phyloP scores from a whole-genome alignment of 2,329 filamentous ascomycete genomes.

The Cytospora mali region DNA sequence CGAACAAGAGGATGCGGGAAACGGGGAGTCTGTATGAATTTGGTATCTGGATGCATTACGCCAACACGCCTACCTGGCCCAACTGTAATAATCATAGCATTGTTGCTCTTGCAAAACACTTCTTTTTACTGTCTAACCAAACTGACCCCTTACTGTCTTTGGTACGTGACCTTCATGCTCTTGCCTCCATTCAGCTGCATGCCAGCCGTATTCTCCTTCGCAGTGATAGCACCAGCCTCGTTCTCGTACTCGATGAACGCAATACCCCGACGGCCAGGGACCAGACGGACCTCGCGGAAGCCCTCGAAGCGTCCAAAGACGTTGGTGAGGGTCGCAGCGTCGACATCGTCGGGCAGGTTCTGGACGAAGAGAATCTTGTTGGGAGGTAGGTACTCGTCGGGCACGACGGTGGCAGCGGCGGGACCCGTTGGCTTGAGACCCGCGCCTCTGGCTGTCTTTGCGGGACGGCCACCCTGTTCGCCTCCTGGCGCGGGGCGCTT shows the following conservation, averaged over 20 bases:
- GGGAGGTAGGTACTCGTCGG: conserved; percentile 96
- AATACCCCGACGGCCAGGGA: conserved; percentile 84
- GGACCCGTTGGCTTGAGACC: conserved; percentile 78
- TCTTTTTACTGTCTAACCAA: background rate
- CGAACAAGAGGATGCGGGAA: conserved; percentile 11
- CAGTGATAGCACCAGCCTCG: conserved; percentile 85
- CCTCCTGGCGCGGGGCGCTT: conserved; percentile 61
- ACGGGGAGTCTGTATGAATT: conserved; percentile 26
- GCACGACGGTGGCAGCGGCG: conserved; percentile 71
- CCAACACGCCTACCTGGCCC: conserved; percentile 16
- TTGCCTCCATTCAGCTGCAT: conserved; percentile 78
- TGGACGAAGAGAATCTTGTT: conserved; percentile 97
- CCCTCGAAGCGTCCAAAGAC: conserved; percentile 91
- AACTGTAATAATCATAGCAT: conserved; percentile 18
- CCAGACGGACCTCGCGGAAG: conserved; percentile 88
- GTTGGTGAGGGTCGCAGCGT: conserved; percentile 74
- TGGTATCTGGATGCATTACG: conserved; percentile 30
- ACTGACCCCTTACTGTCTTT: conserved; percentile 68
- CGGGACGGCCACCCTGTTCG: conserved; percentile 56
- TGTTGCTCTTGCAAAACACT: background rate
- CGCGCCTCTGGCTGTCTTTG: conserved; percentile 70
- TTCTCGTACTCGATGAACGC: conserved; percentile 96
- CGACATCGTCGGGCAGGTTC: conserved; percentile 85
- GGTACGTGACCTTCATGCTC: conserved; percentile 93
- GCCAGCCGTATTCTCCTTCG: conserved; percentile 89